Evolutionary conservation across 2,329 filamentous ascomycete species (phyloP).

Genomic region (Cladosporium sp.): DNA sequence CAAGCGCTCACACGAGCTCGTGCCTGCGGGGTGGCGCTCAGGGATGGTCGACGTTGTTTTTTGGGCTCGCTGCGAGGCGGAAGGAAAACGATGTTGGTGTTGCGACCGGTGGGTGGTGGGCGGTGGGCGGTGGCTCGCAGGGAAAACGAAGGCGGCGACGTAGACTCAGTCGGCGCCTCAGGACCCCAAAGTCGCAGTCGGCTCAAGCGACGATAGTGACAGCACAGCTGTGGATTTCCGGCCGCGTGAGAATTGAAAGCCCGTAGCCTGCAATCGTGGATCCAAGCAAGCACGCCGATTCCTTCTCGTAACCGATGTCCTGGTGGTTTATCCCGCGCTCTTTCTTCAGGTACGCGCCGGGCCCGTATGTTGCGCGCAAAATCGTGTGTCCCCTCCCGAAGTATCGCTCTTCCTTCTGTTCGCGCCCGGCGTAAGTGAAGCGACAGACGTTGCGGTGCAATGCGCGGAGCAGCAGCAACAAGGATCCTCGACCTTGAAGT

Average conservation of each 20-base stretch:
- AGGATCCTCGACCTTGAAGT: slow-evolving; percentile 1
- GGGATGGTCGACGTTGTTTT: background rate
- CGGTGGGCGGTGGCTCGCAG: no score
- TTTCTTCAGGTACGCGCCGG: background rate
- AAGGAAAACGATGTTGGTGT: background rate
- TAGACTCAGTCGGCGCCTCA: no score
- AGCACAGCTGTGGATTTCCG: no score
- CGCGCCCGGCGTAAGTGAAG: background rate
- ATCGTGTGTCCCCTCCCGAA: background rate
- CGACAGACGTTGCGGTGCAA: background rate
- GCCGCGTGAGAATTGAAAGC: no score
- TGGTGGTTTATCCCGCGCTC: background rate
- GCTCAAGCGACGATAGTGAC: no score
- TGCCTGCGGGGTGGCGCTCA: background rate
- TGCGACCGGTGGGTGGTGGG: background rate
- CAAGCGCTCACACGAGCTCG: slow-evolving; percentile 14
- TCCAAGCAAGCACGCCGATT: no score
- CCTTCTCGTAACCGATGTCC: no score
- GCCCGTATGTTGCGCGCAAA: background rate
- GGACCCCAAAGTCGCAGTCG: no score
- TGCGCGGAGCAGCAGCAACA: background rate
- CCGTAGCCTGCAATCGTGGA: no score
- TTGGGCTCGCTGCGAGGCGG: background rate
- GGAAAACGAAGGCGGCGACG: no score
- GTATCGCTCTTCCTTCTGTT: background rate